Base-by-base conservation (phyloP, 495 filamentous ascomycete genomes). In the Penicillium taxi region DNA sequence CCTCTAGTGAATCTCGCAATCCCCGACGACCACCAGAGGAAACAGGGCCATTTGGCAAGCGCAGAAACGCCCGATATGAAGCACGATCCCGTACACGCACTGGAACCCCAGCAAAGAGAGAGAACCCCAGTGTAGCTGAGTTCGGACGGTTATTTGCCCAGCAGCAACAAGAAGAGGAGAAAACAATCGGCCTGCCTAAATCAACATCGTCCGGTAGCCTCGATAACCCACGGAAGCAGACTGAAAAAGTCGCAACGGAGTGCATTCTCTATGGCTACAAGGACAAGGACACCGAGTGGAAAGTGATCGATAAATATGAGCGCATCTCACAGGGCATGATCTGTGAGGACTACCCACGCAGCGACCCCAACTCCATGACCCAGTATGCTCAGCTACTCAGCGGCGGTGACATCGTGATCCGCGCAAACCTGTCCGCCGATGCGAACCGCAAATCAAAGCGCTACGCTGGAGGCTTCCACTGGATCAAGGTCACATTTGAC, bases 401-500 rank as follows among this genome's bases (percentile, higher is more conserved):
- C 52, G 66, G 63, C 28, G 78, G 81, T 46, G 77, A 84, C 56
- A 69, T 81, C 21, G 74, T 79, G 1, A 69, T 78, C 24, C 71
- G 75, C 15, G 56, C 69, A 27, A 66, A 74, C 5, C 55, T 93
- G 12, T 80, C 84, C 11, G 55, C 70, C 17, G 73, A 76, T 22
- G 85, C 90, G 46, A 78, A 84, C 44, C 69, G 66, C 37, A 83
- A 86, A 53, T 81, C 85, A 40, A 84, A 82, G 59, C 72, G 66
- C 31, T 83, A 82, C 43, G 78, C 78, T 14, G 80, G 85, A 36
- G 88, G 88, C 11, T 73, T 79, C 41, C 77, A 88, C 62, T 95
- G 88, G 88, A 84, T 95, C 47, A 94, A 94, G 51, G 72, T 95
- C 34, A 95, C 88, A 1, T 95, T 90, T 46, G 85, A 93, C 59